Evolutionary conservation across 192 early-diverging fungal genomes (phyloP), one percentile per base, ranked within the genome.

Genomic region (Polychytrium aggregatum): DNA sequence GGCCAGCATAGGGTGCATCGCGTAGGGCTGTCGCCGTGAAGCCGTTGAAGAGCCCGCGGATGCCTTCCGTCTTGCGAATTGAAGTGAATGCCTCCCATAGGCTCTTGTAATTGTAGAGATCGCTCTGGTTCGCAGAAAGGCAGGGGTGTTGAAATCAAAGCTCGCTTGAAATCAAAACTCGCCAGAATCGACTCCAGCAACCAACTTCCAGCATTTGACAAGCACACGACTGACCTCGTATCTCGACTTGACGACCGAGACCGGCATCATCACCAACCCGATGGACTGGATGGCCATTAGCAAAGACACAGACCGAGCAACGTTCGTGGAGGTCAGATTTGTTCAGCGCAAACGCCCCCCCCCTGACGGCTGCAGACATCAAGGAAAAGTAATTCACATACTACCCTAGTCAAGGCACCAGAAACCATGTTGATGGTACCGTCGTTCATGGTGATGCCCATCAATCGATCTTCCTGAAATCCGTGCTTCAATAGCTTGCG

Each of bases 241-340:
- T 44, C 88, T 73, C 31, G 90, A 82, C 68, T 96, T 96, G 44
- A 96, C 72, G 29, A 92, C 83, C 0, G 88, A 88, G n/a, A 88
- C 78, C 0, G 92, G 92, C 92, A 96, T 96, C 68, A 92, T 71
- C 0, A 90, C 45, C 48, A 91, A 83, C 5, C 92, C 92, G 21
- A 86, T 80, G 8, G 83, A 53, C 54, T 60, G 24, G 7, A 11
- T n/a, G n/a, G n/a, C n/a, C n/a, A n/a, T n/a, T n/a, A n/a, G n/a
- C n/a, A n/a, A n/a, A n/a, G n/a, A n/a, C n/a, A n/a, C n/a, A n/a
- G n/a, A n/a, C n/a, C n/a, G n/a, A n/a, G n/a, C n/a, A n/a, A n/a
- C n/a, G n/a, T n/a, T n/a, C n/a, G n/a, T n/a, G n/a, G n/a, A n/a
- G n/a, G n/a, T n/a, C n/a, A n/a, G n/a, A n/a, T n/a, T n/a, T n/a